Percentiles rank a stretch among this genome's conserved stretches.
phyloP scores from a whole-genome alignment of 2,329 filamentous ascomycete species.

The Madurella mycetomatis region DNA sequence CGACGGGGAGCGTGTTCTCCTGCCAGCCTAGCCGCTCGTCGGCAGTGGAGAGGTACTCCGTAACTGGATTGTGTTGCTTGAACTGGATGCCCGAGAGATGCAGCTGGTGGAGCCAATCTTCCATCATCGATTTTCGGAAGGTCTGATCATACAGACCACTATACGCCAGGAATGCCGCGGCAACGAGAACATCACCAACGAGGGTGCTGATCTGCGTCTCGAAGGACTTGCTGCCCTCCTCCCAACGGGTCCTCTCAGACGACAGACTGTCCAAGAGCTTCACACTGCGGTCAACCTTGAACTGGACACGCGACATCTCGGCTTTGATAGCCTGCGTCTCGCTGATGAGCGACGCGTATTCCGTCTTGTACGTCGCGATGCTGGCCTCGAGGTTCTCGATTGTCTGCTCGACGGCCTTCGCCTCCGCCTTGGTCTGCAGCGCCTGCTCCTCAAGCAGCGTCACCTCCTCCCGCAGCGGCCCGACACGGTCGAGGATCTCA shows the following conservation, averaged over 20 bases:
- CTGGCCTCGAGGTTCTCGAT: constrained; percentile 81
- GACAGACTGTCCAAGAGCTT: constrained; percentile 90
- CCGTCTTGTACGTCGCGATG: constrained; percentile 91
- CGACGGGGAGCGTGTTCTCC: constrained; percentile 85
- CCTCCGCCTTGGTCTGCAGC: constrained; percentile 87
- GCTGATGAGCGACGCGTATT: constrained; percentile 93
- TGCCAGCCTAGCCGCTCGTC: constrained; percentile 96
- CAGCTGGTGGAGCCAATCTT: constrained; percentile 94
- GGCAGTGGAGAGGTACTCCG: constrained; percentile 93
- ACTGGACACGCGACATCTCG: constrained; percentile 94
- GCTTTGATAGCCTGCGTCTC: constrained; percentile 96
- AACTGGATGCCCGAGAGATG: constrained; percentile 87
- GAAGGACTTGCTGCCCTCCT: constrained; percentile 95
- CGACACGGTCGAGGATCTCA: constrained; percentile 92
- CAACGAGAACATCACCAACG: constrained; percentile 90
- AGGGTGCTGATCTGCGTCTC: constrained; percentile 96
- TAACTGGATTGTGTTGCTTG: constrained; percentile 91
- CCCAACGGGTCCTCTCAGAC: constrained; percentile 90
- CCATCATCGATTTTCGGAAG: constrained; percentile 95
- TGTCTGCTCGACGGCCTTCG: constrained; percentile 83
- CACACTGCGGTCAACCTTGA: constrained; percentile 96
- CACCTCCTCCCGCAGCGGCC: constrained; percentile 87
- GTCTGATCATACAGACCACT: constrained; percentile 96
- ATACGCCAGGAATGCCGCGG: constrained; percentile 96
- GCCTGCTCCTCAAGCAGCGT: constrained; percentile 80